Evolutionary conservation across 192 early-diverging fungal genomes (phyloP).

Genomic region (Backusella mclennaniae): DNA sequence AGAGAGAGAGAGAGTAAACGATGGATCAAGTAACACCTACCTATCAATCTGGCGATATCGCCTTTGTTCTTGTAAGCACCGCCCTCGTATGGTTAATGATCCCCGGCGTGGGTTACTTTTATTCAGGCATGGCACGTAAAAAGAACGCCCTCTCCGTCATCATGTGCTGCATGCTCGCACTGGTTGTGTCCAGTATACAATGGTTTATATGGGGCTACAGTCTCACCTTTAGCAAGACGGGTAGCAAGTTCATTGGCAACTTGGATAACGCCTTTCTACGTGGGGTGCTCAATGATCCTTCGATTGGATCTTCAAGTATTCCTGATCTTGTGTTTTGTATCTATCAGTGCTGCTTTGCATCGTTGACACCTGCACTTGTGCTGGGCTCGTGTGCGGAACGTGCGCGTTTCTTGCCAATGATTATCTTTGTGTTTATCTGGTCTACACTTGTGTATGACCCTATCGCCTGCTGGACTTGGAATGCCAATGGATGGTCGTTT

Average conservation of each 20-base stretch:
- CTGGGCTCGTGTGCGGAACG: slow-evolving; percentile 91
- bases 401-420: slow-evolving; percentile 78
- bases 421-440: slow-evolving; percentile 93
- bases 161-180: slow-evolving; percentile 75
- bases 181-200: slow-evolving; percentile 76
- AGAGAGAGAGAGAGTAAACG: background rate
- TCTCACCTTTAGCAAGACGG: slow-evolving; percentile 78
- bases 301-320: slow-evolving; percentile 57
- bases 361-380: slow-evolving; percentile 86
- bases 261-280: slow-evolving; percentile 71
- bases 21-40: slow-evolving; percentile 13
- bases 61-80: slow-evolving; percentile 68
- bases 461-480: slow-evolving; percentile 95
- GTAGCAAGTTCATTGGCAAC: slow-evolving; percentile 76
- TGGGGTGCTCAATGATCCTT: slow-evolving; percentile 46
- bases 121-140: slow-evolving; percentile 87
- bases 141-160: slow-evolving; percentile 94
- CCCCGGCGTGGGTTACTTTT: slow-evolving; percentile 95
- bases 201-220: slow-evolving; percentile 93
- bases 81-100: slow-evolving; percentile 93
- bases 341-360: slow-evolving; percentile 90
- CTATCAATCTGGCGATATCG: slow-evolving; percentile 51
- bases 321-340: slow-evolving; percentile 78
- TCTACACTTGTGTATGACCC: slow-evolving; percentile 90
- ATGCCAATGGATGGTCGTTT: slow-evolving; percentile 78